phyloP scores from a whole-genome alignment of 495 filamentous ascomycete species.

The Tuber aestivum region DNA sequence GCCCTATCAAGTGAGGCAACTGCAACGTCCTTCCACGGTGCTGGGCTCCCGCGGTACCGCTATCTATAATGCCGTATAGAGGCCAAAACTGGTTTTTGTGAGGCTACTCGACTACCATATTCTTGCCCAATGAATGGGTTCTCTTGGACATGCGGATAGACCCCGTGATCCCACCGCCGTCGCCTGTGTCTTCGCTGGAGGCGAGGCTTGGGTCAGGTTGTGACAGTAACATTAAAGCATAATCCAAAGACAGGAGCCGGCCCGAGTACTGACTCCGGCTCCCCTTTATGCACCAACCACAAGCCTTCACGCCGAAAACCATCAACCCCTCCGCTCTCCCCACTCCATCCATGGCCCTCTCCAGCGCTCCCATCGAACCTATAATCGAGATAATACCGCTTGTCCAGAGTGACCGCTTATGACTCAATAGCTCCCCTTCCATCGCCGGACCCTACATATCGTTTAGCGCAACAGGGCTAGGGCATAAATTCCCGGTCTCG shows the following conservation, averaged over 20 bases:
- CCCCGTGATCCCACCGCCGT: neutral
- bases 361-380: neutral
- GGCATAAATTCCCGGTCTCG: neutral
- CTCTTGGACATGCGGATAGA: neutral
- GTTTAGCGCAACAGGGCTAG: neutral
- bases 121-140: neutral
- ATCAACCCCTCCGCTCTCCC: neutral
- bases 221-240: neutral
- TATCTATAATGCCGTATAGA: neutral
- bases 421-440: neutral
- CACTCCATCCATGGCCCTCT: neutral
- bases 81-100: neutral
- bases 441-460: neutral
- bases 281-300: neutral
- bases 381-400: neutral
- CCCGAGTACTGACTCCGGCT: neutral
- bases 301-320: neutral
- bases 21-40: neutral
- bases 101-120: neutral
- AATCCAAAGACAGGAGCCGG: neutral
- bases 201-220: neutral
- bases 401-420: neutral
- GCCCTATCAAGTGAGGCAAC: neutral
- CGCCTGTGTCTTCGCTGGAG: neutral
- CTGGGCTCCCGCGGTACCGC: neutral